These are phyloP conservation scores for Mrakia frigida DNA, from an alignment of 768 basidiomycete species.

Conservation along the genomic window DNA sequence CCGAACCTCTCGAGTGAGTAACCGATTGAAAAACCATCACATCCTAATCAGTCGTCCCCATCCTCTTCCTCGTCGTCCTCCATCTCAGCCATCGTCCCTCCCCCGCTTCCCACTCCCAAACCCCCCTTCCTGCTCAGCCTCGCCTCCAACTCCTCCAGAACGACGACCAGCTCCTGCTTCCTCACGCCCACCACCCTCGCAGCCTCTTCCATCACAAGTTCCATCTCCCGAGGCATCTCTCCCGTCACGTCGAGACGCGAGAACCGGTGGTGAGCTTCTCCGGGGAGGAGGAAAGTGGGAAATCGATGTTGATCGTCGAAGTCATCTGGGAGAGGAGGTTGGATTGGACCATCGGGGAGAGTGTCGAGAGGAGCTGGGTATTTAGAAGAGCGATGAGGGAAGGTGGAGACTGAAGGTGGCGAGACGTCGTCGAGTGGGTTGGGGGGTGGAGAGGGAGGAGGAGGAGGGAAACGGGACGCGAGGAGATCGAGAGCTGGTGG, in stretches of 20 bases:
- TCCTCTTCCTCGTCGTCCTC: too few relatives aligned
- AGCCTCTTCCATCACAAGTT: slow-evolving; percentile 52
- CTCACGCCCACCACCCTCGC: slow-evolving; percentile 57
- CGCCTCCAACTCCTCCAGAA: slow-evolving; percentile 64
- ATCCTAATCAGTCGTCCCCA: too few relatives aligned
- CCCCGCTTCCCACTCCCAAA: slow-evolving; percentile 22
- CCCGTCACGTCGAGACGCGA: slow-evolving; percentile 64
- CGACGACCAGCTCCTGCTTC: slow-evolving; percentile 51
- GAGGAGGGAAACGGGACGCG: slow-evolving; percentile 18
- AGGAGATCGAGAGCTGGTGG: slow-evolving; percentile 3
- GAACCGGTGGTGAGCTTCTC: slow-evolving; percentile 61
- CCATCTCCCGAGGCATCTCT: slow-evolving; percentile 52
- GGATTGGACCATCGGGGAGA: background rate
- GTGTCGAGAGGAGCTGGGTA: background rate
- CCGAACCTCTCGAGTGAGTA: too few relatives aligned
- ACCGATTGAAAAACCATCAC: too few relatives aligned
- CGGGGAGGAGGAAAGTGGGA: slow-evolving; percentile 49
- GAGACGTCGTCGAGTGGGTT: slow-evolving; percentile 25
- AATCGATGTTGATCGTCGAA: slow-evolving; percentile 15
- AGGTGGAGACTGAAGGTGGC: slow-evolving; percentile 16
- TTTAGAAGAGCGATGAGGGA: slow-evolving; percentile 9
- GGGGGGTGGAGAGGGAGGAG: slow-evolving; percentile 24
- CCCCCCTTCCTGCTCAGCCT: slow-evolving; percentile 46
- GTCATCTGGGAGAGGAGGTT: slow-evolving; percentile 17
- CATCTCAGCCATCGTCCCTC: slow-evolving; percentile 39